These are phyloP conservation scores for Teunomyces tritomae DNA, from an alignment of 805 yeast species.

Conservation along the genomic window DNA sequence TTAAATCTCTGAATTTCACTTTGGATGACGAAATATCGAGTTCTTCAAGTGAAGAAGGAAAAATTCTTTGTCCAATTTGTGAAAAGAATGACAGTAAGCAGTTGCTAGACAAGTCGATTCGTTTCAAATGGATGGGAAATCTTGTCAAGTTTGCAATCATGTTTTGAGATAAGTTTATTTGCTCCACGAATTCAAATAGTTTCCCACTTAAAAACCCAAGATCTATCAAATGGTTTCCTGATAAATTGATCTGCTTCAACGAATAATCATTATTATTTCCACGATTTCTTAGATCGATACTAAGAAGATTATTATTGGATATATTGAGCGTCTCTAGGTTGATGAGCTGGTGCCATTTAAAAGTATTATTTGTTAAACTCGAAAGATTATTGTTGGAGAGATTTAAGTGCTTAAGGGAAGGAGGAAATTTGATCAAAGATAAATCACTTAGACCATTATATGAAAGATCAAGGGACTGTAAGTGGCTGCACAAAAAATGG, in stretches of 20 bases:
- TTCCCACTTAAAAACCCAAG: conserved; percentile 3
- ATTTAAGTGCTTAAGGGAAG: conserved; percentile 16
- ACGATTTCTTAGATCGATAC: background rate
- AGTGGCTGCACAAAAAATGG: conserved; percentile 7
- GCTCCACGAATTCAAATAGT: conserved; percentile 11
- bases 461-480: conserved; percentile 25
- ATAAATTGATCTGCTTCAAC: conserved; percentile 17
- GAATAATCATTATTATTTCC: background rate
- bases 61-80: conserved; percentile 7
- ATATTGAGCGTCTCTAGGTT: conserved; percentile 16
- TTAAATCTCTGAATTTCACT: background rate
- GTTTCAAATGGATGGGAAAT: conserved; percentile 13
- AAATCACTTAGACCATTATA: conserved; percentile 26
- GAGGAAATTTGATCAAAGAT: conserved; percentile 18
- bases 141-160: conserved; percentile 13
- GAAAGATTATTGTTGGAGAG: conserved; percentile 27
- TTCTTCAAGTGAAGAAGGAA: conserved; percentile 11
- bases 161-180: conserved; percentile 26
- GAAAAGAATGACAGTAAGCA: conserved; percentile 8
- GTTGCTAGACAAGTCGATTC: conserved; percentile 22
- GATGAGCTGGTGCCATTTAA: conserved; percentile 13
- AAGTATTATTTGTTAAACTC: conserved; percentile 13
- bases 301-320: conserved; percentile 22
- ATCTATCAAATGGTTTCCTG: conserved; percentile 23
- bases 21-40: conserved; percentile 17